These are phyloP conservation scores for Orbilia oligospora DNA, from an alignment of 2,329 filamentous ascomycete genomes.

Conservation along the genomic window DNA sequence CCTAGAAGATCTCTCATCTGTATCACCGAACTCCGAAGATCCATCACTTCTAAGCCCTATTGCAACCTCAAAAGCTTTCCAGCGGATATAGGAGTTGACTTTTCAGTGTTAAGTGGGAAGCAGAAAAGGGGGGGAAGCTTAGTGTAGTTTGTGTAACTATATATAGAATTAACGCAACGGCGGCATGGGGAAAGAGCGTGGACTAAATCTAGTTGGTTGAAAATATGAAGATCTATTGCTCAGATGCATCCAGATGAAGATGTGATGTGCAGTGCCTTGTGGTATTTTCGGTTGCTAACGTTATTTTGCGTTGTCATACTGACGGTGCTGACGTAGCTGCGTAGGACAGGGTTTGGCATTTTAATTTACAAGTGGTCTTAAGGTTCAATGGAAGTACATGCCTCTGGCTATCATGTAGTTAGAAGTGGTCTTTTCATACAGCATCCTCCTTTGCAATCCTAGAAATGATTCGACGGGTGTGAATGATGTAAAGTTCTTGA, in stretches of 20 bases:
- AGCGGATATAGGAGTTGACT: slow-evolving; percentile 28
- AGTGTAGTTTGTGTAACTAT: slow-evolving; percentile 30
- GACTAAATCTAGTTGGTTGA: not conserved
- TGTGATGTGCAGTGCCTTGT: slow-evolving; percentile 35
- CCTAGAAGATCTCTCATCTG: slow-evolving; percentile 24
- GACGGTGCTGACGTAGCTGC: slow-evolving; percentile 39
- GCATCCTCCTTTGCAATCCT: not conserved
- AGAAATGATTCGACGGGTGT: too few relatives aligned
- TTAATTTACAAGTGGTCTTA: not conserved
- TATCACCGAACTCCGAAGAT: slow-evolving; percentile 29
- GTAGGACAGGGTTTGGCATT: slow-evolving; percentile 4
- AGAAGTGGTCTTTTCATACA: not conserved
- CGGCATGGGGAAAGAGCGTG: slow-evolving; percentile 4
- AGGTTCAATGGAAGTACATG: not conserved
- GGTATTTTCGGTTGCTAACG: slow-evolving; percentile 40
- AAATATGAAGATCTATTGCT: slow-evolving; percentile 34
- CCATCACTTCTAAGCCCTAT: slow-evolving; percentile 14
- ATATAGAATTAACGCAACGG: slow-evolving; percentile 46
- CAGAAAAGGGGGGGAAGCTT: not conserved
- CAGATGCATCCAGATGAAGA: not conserved
- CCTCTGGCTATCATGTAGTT: not conserved
- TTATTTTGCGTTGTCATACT: slow-evolving; percentile 61
- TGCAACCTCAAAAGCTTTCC: slow-evolving; percentile 38
- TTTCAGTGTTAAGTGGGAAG: not conserved
- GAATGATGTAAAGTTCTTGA: too few relatives aligned